A percentile compares a stretch with the other conserved stretches of the same genome.
phyloP scores from a whole-genome alignment of 2,329 filamentous ascomycete species.

The Botrytis fabae region DNA sequence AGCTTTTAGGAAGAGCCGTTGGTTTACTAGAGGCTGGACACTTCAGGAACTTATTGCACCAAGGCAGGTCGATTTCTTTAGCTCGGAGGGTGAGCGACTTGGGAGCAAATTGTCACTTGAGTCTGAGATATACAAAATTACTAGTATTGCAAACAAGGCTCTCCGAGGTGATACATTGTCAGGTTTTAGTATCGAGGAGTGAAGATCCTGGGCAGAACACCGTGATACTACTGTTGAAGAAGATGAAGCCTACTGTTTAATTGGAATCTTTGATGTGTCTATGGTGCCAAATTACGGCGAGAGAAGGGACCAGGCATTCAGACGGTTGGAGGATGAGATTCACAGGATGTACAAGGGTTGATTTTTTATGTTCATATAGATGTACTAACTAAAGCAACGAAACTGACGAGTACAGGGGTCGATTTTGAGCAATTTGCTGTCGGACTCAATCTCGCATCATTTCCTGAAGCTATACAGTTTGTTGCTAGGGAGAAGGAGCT shows the following conservation, averaged over 20 bases:
- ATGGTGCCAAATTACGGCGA: neutral
- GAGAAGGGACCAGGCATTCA: neutral
- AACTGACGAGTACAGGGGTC: neutral
- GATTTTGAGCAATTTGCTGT: neutral
- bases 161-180: neutral
- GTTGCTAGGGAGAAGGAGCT: neutral
- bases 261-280: neutral
- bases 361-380: neutral
- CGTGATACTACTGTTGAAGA: neutral
- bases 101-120: neutral
- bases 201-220: neutral
- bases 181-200: neutral
- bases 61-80: neutral
- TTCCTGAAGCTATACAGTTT: neutral
- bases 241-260: neutral
- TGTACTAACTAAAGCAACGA: neutral
- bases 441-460: neutral
- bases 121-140: neutral
- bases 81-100: neutral
- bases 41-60: constrained; percentile 2
- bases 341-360: neutral
- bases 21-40: constrained; percentile 10
- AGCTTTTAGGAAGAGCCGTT: neutral
- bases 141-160: neutral
- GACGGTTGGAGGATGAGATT: neutral